Base-by-base conservation (phyloP, 2,329 filamentous ascomycete genomes). In the Colletotrichum phormii region DNA sequence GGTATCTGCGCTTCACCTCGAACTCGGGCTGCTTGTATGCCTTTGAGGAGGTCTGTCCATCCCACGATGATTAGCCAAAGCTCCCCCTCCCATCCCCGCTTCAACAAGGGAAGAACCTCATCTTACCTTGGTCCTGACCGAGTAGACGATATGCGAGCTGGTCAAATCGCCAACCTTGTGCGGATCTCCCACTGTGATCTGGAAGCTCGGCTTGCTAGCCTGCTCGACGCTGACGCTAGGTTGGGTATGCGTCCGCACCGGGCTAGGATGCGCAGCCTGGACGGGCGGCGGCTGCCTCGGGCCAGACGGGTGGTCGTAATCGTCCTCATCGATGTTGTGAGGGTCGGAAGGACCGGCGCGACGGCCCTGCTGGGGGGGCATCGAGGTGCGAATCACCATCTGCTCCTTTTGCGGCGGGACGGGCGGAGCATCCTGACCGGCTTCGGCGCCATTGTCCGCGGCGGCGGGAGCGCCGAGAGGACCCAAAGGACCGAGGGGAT, bases 111-210 rank as follows among this genome's bases (percentile, higher is more conserved):
- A 18, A 57, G 18, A 18, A 31, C 62, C 15, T 37, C 13, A 22
- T 64, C 77, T 73, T 87, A 97, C 94, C 91, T 93, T 97, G 71
- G 97, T 99, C 79, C 94, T 90, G 75, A 99, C 97, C 78, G 95
- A 95, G 84, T 99, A 99, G 60, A 98, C 97, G 75, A 98, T 99
- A 82, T 99, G 97, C 75, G 95, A 98, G 82, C 94, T 98, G 9
- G 97, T 98, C 81, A 98, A 84, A 83, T 98, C 97, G 72, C 97
- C 97, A 76, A 99, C 96, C 86, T 98, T 99, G 84, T 98, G 95
- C 67, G 97, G 97, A 84, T 99, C 97, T 71, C 97, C 97, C 26
- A 99, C 97, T 3, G 89, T 91, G 78, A 99, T 98, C 62, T 94
- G 87, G 83, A 98, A 99, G 54, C 87, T 93, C 5, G 97, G 97